These are phyloP conservation scores for Pestalotiopsis sp. DNA, from an alignment of 2,329 filamentous ascomycete species.

Conservation along the genomic window DNA sequence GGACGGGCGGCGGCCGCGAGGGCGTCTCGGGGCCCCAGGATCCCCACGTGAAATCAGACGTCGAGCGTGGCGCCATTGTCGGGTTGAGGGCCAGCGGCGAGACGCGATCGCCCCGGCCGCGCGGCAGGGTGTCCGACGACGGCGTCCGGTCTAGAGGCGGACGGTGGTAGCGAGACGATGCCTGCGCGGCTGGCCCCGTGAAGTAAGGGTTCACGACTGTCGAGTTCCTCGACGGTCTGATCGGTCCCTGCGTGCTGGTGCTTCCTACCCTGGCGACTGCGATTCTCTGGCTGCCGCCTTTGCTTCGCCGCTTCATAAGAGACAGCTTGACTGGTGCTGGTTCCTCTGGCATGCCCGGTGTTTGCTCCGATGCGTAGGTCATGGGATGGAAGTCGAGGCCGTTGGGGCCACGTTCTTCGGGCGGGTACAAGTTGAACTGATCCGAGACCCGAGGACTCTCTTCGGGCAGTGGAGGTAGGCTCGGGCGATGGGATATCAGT, in stretches of 20 bases:
- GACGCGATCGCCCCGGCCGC: neutral
- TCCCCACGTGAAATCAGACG: constrained; percentile 3
- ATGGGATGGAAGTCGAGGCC: neutral
- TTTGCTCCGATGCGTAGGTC: neutral
- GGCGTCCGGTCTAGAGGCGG: neutral
- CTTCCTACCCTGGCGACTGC: neutral
- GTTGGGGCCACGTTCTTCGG: neutral
- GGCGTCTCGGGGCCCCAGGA: constrained; percentile 2
- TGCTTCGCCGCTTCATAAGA: neutral
- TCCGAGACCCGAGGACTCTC: constrained; percentile 5
- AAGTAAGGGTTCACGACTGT: neutral
- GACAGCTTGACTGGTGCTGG: neutral
- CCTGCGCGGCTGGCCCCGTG: neutral
- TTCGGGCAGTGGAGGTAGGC: neutral
- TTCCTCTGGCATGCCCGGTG: neutral
- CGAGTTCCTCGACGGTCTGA: neutral
- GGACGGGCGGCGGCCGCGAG: neutral
- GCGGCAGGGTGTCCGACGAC: neutral
- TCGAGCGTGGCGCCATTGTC: neutral
- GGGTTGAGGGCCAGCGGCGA: constrained; percentile 11
- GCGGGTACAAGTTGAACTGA: neutral
- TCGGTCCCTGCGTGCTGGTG: neutral
- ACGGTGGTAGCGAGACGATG: neutral
- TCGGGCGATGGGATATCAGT: neutral
- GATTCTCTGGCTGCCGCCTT: constrained; percentile 3